Conservation (phyloP, 768 basidiomycete species). For the Hygrophorus russula region DNA sequence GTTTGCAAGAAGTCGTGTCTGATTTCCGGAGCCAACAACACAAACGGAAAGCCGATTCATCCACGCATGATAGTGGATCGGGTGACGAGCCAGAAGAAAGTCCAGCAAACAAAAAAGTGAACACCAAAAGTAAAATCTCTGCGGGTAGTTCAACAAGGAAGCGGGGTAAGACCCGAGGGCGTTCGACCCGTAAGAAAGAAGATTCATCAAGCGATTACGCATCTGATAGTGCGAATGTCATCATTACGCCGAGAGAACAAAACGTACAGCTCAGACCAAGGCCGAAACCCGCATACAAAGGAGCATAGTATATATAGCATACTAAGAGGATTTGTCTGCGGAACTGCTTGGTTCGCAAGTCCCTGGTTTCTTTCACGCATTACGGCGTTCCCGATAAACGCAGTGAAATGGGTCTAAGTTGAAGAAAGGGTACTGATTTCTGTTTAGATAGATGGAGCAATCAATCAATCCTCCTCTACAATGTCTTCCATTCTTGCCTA, state of each 20-base stretch:
- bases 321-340: no score
- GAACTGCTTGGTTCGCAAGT: no score
- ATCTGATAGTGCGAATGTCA: conserved; percentile 2
- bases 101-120: conserved; percentile 7
- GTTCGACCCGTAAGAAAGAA: conserved; percentile 5
- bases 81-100: conserved; percentile 10
- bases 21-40: conserved; percentile 58
- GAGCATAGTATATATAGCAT: background rate
- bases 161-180: conserved; percentile 5
- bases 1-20: conserved; percentile 77
- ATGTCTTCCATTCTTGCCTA: conserved; percentile 27
- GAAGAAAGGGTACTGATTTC: background rate
- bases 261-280: conserved; percentile 28
- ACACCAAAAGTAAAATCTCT: conserved; percentile 6
- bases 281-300: conserved; percentile 18
- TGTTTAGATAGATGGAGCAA: background rate
- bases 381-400: background rate
- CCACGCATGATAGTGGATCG: conserved; percentile 16
- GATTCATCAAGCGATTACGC: background rate
- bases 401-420: background rate
- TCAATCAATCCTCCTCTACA: conserved; percentile 20
- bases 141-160: conserved; percentile 4
- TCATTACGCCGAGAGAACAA: conserved; percentile 7
- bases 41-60: conserved; percentile 9
- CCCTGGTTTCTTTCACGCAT: background rate